These are phyloP conservation scores for Acidomyces sp. DNA, from an alignment of 495 filamentous ascomycete species.

Conservation along the genomic window DNA sequence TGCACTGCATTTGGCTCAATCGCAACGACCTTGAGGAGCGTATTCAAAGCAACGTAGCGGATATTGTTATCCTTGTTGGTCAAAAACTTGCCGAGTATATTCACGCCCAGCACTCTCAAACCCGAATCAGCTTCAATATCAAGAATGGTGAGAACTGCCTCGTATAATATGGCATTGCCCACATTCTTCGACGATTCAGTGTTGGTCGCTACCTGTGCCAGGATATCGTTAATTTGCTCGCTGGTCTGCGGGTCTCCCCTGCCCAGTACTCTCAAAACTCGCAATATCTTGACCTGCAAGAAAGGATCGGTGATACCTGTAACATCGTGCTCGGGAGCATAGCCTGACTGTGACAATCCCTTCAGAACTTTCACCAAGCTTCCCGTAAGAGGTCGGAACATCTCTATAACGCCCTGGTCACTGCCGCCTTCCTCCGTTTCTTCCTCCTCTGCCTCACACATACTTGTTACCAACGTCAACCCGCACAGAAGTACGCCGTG, in stretches of 20 bases:
- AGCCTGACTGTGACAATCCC: conserved; percentile 81
- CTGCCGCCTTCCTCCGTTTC: conserved; percentile 67
- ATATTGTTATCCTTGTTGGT: conserved; percentile 98
- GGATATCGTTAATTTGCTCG: conserved; percentile 95
- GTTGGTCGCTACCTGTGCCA: conserved; percentile 95
- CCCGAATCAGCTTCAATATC: conserved; percentile 97
- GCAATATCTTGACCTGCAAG: conserved; percentile 88
- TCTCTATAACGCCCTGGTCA: conserved; percentile 73
- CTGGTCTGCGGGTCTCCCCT: conserved; percentile 80
- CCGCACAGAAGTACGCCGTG: conserved; percentile 91
- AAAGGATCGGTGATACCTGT: conserved; percentile 98
- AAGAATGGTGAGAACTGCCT: conserved; percentile 91
- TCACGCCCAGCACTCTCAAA: conserved; percentile 83
- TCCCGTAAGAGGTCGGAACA: conserved; percentile 65
- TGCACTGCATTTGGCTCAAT: conserved; percentile 97
- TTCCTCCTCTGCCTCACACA: conserved; percentile 91
- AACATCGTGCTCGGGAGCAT: conserved; percentile 95
- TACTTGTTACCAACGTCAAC: conserved; percentile 75
- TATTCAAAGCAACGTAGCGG: conserved; percentile 94
- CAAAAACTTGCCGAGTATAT: conserved; percentile 95
- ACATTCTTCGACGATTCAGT: conserved; percentile 98
- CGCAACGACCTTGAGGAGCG: conserved; percentile 92
- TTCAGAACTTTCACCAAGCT: conserved; percentile 82
- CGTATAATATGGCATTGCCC: conserved; percentile 93
- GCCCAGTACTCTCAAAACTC: conserved; percentile 69